Evolutionary conservation across 495 filamentous ascomycete genomes (phyloP), one percentile per base, ranked within the genome.

Genomic region (Pyrenula aspistea): DNA sequence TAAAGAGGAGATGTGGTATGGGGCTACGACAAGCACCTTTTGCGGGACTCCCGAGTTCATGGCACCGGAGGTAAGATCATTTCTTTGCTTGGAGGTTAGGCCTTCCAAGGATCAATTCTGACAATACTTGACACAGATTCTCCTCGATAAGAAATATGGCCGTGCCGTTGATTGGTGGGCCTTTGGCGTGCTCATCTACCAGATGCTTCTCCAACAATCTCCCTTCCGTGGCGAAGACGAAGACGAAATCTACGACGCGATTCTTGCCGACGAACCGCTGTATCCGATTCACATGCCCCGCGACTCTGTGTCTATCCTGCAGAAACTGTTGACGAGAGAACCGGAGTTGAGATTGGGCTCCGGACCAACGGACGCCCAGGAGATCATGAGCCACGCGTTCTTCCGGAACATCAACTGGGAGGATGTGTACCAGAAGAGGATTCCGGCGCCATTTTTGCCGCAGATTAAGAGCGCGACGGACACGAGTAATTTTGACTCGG

Each of bases 111-210:
- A n/a, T n/a, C n/a, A n/a, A n/a, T n/a, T n/a, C n/a, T n/a, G n/a
- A n/a, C n/a, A n/a, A n/a, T n/a, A n/a, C n/a, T n/a, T n/a, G n/a
- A n/a, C n/a, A 23, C 53, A 95, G 88, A 99, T 99, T 72, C 74
- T 99, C 10, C 79, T 99, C 56, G 93, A 99, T 70, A 97, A 97
- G 78, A 95, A 95, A 67, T 99, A 97, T 67, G 93, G 92, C 47
- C 84, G 93, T 53, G 91, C 93, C n/a, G 93, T 99, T 57, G 93
- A 99, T 69, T 99, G 93, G 93, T 99, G 93, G 93, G 93, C 93
- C n/a, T 99, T 99, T 69, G 93, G 93, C 64, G 93, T 99, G 31
- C 76, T 99, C 58, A 99, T 99, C 60, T 99, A 99, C 71, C 93
- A 99, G 74, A 99, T 99, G 93, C 84, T 99, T 49, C 83, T 99